Evolutionary conservation across 345 rosid species (phyloP).

Genomic region (Streptanthus diversifolius): DNA sequence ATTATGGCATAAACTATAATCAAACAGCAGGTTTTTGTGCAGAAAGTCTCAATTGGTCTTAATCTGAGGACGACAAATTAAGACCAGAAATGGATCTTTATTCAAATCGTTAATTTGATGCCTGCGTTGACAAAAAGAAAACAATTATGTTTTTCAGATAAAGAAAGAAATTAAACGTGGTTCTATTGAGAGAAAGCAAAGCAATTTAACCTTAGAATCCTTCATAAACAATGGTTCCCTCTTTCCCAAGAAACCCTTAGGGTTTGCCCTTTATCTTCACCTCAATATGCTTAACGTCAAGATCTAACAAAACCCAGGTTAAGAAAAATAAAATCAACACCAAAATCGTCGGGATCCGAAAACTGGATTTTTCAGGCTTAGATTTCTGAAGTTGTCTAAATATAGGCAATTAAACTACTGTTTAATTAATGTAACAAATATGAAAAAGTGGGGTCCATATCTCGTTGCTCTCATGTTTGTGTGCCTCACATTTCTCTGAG

Average conservation of each 20-base stretch:
- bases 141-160: background rate
- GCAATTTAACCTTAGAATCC: slow-evolving; percentile 25
- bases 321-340: background rate
- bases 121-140: slow-evolving; percentile 14
- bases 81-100: slow-evolving; percentile 13
- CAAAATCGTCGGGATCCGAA: slow-evolving; percentile 20
- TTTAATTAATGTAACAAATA: background rate
- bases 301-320: slow-evolving; percentile 20
- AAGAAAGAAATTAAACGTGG: background rate
- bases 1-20: background rate
- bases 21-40: background rate
- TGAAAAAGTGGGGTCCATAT: slow-evolving; percentile 20
- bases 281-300: background rate
- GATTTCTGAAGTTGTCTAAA: slow-evolving; percentile 31
- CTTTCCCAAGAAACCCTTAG: slow-evolving; percentile 28
- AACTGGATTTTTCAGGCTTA: slow-evolving; percentile 25
- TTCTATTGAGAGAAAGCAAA: background rate
- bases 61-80: background rate
- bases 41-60: background rate
- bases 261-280: slow-evolving; percentile 16
- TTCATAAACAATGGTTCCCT: slow-evolving; percentile 19
- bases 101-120: background rate
- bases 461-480: slow-evolving; percentile 28
- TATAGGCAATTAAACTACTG: slow-evolving; percentile 32
- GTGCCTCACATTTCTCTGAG: slow-evolving; percentile 31